Conservation (phyloP, 1,284 basidiomycete genomes). For the Tetrapyrgos nigripes region DNA sequence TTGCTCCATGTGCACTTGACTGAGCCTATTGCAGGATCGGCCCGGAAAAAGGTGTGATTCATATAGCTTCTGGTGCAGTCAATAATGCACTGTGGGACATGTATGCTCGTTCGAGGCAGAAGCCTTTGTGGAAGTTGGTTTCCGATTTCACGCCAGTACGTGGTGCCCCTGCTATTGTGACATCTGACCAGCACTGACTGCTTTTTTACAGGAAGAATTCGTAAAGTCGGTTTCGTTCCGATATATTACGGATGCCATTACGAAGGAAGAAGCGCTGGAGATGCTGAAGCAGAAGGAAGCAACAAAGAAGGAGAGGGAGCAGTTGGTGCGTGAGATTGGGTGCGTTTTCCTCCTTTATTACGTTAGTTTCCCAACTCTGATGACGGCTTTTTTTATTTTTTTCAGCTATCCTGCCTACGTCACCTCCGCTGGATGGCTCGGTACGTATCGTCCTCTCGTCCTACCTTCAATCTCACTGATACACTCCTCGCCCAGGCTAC, state of each 20-base stretch:
- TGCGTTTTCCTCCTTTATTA: slow-evolving; percentile 29
- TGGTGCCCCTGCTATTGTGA: too few species aligned
- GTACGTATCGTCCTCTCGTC: slow-evolving; percentile 71
- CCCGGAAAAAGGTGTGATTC: slow-evolving; percentile 88
- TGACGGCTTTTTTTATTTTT: neutral
- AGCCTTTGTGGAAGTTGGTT: slow-evolving; percentile 88
- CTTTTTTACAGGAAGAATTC: slow-evolving; percentile 78
- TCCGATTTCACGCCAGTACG: slow-evolving; percentile 83
- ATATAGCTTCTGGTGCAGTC: slow-evolving; percentile 82
- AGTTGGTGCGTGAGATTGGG: slow-evolving; percentile 71
- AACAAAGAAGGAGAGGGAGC: slow-evolving; percentile 82
- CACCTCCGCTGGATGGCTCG: slow-evolving; percentile 93
- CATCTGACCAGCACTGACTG: too few species aligned
- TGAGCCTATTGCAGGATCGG: slow-evolving; percentile 64
- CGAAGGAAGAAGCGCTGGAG: slow-evolving; percentile 86
- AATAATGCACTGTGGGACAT: slow-evolving; percentile 87
- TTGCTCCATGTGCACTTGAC: neutral
- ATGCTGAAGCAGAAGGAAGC: slow-evolving; percentile 82
- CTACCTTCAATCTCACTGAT: slow-evolving; percentile 40
- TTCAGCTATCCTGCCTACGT: slow-evolving; percentile 94
- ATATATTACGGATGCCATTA: slow-evolving; percentile 95
- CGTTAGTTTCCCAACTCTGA: neutral
- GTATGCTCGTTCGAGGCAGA: slow-evolving; percentile 77
- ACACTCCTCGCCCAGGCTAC: slow-evolving; percentile 56
- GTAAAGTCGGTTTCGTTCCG: slow-evolving; percentile 86